Percentiles rank a stretch among this genome's conserved stretches.
Evolutionary conservation across 805 yeast species (phyloP).

Genomic region (Candida rishiriensis): DNA sequence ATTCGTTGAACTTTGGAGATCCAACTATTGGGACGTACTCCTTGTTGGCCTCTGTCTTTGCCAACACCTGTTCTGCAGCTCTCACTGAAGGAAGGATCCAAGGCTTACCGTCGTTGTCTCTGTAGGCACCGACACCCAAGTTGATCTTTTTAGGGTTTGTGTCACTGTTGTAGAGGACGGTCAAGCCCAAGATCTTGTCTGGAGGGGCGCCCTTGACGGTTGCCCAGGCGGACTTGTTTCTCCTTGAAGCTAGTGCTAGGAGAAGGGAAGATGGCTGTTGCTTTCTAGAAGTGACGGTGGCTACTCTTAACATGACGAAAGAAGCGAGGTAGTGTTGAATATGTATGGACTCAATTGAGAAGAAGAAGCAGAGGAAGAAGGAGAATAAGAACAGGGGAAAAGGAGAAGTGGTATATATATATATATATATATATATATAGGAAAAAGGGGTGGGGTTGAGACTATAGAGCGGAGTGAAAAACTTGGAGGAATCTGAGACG

Average conservation of each 20-base stretch:
- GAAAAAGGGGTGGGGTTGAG: too few species aligned
- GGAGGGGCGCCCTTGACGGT: conserved; percentile 55
- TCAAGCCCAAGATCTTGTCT: conserved; percentile 79
- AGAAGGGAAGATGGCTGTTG: conserved; percentile 4
- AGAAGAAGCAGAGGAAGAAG: too few species aligned
- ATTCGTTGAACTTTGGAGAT: conserved; percentile 56
- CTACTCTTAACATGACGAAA: conserved; percentile 16
- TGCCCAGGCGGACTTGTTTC: conserved; percentile 28
- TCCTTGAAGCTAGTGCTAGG: conserved; percentile 11
- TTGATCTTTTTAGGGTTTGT: conserved; percentile 48
- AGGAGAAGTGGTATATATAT: too few species aligned
- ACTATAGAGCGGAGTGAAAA: too few species aligned
- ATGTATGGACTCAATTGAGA: too few species aligned
- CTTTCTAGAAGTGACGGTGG: conserved; percentile 3
- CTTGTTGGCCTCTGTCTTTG: conserved; percentile 54
- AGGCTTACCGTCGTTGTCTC: conserved; percentile 84
- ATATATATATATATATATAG: too few species aligned
- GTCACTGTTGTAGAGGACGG: conserved; percentile 71
- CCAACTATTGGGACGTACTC: conserved; percentile 90
- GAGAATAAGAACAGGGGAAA: too few species aligned
- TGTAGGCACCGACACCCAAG: conserved; percentile 88
- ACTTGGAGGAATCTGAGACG: too few species aligned
- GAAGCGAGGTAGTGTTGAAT: too few species aligned
- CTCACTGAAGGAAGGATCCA: conserved; percentile 78
- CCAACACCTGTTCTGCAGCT: conserved; percentile 53